Evolutionary conservation across 73 alveolate species (phyloP).

Genomic region (Breviolum minutum): DNA sequence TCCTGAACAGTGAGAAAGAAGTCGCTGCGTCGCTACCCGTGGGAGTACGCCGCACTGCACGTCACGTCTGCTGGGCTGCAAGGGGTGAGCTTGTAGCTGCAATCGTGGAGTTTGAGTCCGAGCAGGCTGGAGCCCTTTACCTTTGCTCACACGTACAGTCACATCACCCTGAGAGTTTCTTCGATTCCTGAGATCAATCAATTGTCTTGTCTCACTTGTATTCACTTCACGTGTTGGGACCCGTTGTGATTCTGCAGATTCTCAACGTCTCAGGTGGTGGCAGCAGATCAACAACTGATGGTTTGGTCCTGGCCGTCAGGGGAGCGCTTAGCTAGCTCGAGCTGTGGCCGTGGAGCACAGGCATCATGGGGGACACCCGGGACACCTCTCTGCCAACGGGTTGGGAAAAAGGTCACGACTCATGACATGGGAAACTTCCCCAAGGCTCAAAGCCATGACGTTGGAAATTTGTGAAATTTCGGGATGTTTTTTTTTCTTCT

Average conservation of each 20-base stretch:
- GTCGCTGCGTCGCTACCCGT: conserved; percentile 40
- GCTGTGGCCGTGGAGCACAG: conserved; percentile 81
- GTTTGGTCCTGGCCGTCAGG: conserved; percentile 95
- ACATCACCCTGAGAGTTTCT: too few relatives aligned
- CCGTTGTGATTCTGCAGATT: too few relatives aligned
- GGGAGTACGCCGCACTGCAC: conserved; percentile 92
- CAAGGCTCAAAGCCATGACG: too few relatives aligned
- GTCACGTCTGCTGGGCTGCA: conserved; percentile 85
- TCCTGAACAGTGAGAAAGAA: conserved; percentile 40
- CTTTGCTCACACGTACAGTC: too few relatives aligned
- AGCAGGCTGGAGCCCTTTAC: not conserved
- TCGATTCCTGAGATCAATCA: too few relatives aligned
- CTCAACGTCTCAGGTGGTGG: too few relatives aligned
- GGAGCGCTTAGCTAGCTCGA: conserved; percentile 81
- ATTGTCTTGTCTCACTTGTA: too few relatives aligned
- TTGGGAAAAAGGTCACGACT: not conserved
- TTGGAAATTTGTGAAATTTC: too few relatives aligned
- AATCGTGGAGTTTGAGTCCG: conserved; percentile 76
- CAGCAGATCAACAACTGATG: conserved; percentile 80
- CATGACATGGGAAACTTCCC: not conserved
- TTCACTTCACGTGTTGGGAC: too few relatives aligned
- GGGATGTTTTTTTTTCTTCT: too few relatives aligned
- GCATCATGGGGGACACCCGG: not conserved
- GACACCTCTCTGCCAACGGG: not conserved
- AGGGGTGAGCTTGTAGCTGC: conserved; percentile 78